A percentile compares a stretch with the other conserved stretches of the same genome.
These are phyloP conservation scores for Phytophthora gonapodyides DNA, from an alignment of 352 stramenopile genomes.

Conservation along the genomic window DNA sequence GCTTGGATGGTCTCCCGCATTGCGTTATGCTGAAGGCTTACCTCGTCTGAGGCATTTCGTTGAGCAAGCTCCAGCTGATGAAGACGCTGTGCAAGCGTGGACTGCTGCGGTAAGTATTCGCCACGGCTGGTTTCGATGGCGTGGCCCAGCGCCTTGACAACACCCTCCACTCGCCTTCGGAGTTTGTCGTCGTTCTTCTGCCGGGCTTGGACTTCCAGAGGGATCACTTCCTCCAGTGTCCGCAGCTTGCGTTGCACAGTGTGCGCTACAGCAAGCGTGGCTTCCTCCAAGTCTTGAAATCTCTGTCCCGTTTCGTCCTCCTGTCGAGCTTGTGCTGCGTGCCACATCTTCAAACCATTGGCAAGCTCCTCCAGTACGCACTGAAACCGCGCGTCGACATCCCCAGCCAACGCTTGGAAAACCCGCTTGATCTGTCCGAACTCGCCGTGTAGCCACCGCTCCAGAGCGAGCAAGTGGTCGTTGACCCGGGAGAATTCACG, in stretches of 20 bases:
- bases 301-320: slow-evolving; percentile 43
- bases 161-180: slow-evolving; percentile 43
- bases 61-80: slow-evolving; percentile 38
- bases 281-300: slow-evolving; percentile 41
- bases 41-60: slow-evolving; percentile 12
- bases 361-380: slow-evolving; percentile 42
- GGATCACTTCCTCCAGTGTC: slow-evolving; percentile 65
- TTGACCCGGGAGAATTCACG: slow-evolving; percentile 58
- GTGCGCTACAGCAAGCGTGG: slow-evolving; percentile 17
- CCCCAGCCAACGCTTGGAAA: slow-evolving; percentile 44
- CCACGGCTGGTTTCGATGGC: slow-evolving; percentile 37
- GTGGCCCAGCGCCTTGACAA: slow-evolving; percentile 40
- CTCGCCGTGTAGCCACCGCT: slow-evolving; percentile 62
- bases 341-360: slow-evolving; percentile 35
- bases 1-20: slow-evolving; percentile 38
- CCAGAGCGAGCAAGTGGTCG: slow-evolving; percentile 60
- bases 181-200: slow-evolving; percentile 69
- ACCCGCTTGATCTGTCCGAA: slow-evolving; percentile 55
- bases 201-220: slow-evolving; percentile 62
- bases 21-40: slow-evolving; percentile 31
- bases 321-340: slow-evolving; percentile 32
- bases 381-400: slow-evolving; percentile 48
- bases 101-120: slow-evolving; percentile 33
- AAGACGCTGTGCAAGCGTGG: slow-evolving; percentile 31
- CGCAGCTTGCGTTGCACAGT: slow-evolving; percentile 49